Evolutionary conservation across 352 stramenopile genomes (phyloP).

Genomic region (Pythium scleroteichum): DNA sequence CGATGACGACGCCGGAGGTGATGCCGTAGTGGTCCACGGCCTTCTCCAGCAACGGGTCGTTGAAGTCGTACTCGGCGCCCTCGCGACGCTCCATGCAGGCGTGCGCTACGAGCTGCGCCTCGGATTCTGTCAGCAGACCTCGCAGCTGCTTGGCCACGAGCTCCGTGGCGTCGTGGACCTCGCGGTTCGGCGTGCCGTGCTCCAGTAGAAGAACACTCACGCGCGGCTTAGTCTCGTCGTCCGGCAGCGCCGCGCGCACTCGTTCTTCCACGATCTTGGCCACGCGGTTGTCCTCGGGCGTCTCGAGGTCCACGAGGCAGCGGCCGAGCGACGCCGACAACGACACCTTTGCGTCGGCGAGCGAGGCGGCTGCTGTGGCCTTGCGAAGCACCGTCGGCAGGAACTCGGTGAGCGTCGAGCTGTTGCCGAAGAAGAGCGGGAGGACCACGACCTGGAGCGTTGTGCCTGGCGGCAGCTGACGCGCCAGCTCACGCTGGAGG

Average conservation of each 20-base stretch:
- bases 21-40: constrained; percentile 68
- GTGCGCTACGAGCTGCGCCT: constrained; percentile 49
- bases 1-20: constrained; percentile 56
- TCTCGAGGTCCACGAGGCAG: constrained; percentile 57
- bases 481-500: constrained; percentile 27
- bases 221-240: constrained; percentile 19
- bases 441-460: constrained; percentile 51
- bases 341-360: not conserved
- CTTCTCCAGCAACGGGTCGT: constrained; percentile 72
- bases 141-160: constrained; percentile 60
- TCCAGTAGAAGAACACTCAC: constrained; percentile 75
- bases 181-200: constrained; percentile 65
- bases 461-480: constrained; percentile 4
- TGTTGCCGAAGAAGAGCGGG: constrained; percentile 83
- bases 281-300: constrained; percentile 51
- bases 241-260: constrained; percentile 40
- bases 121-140: constrained; percentile 27
- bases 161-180: constrained; percentile 70
- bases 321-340: constrained; percentile 41
- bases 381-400: constrained; percentile 60
- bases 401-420: constrained; percentile 74
- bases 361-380: constrained; percentile 28
- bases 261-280: constrained; percentile 63
- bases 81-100: constrained; percentile 82
- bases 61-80: constrained; percentile 73